Percentiles rank a stretch among this genome's conserved stretches.
These are phyloP conservation scores for Pseudogymnoascus sp. DNA, from an alignment of 2,329 filamentous ascomycete genomes.

Conservation along the genomic window DNA sequence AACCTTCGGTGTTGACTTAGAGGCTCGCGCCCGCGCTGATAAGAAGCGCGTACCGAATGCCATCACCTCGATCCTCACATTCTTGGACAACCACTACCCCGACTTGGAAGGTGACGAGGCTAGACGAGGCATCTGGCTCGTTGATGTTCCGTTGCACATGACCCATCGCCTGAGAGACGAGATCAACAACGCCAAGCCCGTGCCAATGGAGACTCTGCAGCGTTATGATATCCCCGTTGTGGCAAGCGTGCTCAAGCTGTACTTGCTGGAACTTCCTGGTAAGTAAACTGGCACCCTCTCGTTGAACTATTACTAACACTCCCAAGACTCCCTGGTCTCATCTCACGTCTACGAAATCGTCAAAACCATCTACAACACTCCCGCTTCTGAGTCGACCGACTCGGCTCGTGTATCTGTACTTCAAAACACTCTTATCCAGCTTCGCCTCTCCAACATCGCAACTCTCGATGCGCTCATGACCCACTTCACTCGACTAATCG, in stretches of 20 bases:
- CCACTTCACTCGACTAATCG: constrained; percentile 93
- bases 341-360: constrained; percentile 98
- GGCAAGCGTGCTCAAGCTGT: constrained; percentile 86
- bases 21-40: constrained; percentile 85
- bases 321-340: constrained; percentile 86
- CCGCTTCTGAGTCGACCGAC: constrained; percentile 68
- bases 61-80: constrained; percentile 87
- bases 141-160: constrained; percentile 78
- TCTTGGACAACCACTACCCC: constrained; percentile 92
- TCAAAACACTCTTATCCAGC: constrained; percentile 89
- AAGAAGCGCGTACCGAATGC: constrained; percentile 91
- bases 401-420: constrained; percentile 79
- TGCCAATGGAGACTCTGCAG: constrained; percentile 68
- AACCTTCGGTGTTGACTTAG: constrained; percentile 96
- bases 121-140: constrained; percentile 84
- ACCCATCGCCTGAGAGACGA: constrained; percentile 76
- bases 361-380: constrained; percentile 88
- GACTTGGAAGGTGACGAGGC: constrained; percentile 96
- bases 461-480: constrained; percentile 98
- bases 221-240: constrained; percentile 93
- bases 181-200: constrained; percentile 80
- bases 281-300: too few species aligned
- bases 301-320: constrained; percentile 19
- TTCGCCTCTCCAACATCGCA: constrained; percentile 93
- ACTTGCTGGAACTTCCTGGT: constrained; percentile 91